Base-by-base conservation (phyloP, 495 filamentous ascomycete genomes). In the Pseudotulostoma volvatum region DNA sequence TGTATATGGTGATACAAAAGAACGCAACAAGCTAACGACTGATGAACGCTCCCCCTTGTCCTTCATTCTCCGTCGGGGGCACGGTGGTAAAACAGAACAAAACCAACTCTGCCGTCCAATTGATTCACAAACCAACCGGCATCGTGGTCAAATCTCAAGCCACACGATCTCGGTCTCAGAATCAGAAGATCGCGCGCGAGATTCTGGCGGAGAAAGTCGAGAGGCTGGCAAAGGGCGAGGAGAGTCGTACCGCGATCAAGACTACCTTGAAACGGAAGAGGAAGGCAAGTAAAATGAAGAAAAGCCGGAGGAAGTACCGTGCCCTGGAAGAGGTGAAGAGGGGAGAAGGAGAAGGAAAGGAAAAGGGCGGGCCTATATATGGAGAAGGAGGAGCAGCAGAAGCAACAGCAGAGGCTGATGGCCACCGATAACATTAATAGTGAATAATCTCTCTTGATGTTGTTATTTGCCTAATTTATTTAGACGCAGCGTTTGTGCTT, bases 41-140 rank as follows among this genome's bases (percentile, higher is more conserved):
- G n/a, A n/a, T n/a, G n/a, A n/a, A n/a, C n/a, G n/a, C n/a, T n/a
- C n/a, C n/a, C n/a, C n/a, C n/a, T n/a, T n/a, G n/a, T n/a, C n/a
- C n/a, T n/a, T n/a, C n/a, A n/a, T n/a, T n/a, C n/a, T n/a, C n/a
- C n/a, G n/a, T n/a, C n/a, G n/a, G n/a, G n/a, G n/a, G n/a, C n/a
- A n/a, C n/a, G n/a, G n/a, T n/a, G n/a, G n/a, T n/a, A n/a, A n/a
- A n/a, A 25, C 38, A 87, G 81, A 97, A 97, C 63, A 97, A 97
- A 78, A 96, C 90, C 16, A 77, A 76, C 45, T 95, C 84, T 7
- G 90, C 90, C 34, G 90, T 96, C 30, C 92, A 97, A 52, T 68
- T 97, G 18, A 87, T 75, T 40, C 90, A 97, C 60, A 59, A 81
- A 15, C 84, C 87, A 9, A 88, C 85, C 7, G 87, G 87, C 35